phyloP scores from a whole-genome alignment of 208 protist genomes.

The Herpetomonas samuelpessoai region DNA sequence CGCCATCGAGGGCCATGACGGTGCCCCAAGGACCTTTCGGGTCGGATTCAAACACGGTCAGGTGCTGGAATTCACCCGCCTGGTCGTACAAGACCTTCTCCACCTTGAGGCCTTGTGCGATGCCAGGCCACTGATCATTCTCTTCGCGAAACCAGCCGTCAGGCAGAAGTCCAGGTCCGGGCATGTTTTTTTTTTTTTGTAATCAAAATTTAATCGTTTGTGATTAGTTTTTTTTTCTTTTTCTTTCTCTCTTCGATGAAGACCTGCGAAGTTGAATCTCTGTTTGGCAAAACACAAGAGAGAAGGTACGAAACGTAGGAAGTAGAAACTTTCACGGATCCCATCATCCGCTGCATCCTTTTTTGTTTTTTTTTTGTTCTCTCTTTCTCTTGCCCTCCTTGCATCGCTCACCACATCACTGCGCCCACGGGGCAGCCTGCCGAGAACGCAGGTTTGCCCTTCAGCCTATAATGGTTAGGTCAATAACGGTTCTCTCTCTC shows the following conservation, averaged over 20 bases:
- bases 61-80: constrained; percentile 81
- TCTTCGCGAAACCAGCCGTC: constrained; percentile 93
- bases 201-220: constrained; percentile 4
- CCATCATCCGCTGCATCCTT: no score
- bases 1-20: constrained; percentile 96
- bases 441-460: no score
- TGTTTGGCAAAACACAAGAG: no score
- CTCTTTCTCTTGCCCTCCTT: no score
- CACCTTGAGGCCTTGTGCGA: constrained; percentile 85
- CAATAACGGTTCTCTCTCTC: no score
- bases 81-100: constrained; percentile 86
- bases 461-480: no score
- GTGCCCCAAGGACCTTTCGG: constrained; percentile 91
- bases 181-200: constrained; percentile 13
- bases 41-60: constrained; percentile 86
- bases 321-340: no score
- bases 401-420: no score
- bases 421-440: no score
- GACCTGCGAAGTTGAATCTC: neutral
- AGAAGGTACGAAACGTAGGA: no score
- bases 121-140: constrained; percentile 86
- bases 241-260: neutral
- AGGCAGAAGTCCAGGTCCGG: constrained; percentile 63
- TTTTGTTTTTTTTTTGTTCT: no score
- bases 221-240: neutral